Conservation (phyloP, 2,329 filamentous ascomycete species). For the Botrytis elliptica region DNA sequence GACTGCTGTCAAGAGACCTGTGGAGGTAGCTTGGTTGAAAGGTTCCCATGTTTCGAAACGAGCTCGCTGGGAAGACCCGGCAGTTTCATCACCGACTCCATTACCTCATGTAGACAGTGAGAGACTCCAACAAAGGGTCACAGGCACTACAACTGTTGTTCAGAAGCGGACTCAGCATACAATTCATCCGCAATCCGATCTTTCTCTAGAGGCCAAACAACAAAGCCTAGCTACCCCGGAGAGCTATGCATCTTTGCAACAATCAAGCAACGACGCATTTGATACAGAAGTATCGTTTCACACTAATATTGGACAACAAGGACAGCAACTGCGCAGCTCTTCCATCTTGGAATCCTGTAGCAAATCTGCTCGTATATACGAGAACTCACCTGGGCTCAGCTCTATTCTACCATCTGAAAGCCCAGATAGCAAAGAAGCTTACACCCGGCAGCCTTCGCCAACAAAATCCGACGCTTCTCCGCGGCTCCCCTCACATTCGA, state of each 20-base stretch:
- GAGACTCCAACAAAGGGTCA: background rate
- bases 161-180: background rate
- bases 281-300: background rate
- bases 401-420: background rate
- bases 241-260: background rate
- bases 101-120: conserved; percentile 3
- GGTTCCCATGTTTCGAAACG: conserved; percentile 37
- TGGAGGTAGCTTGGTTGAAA: conserved; percentile 36
- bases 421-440: background rate
- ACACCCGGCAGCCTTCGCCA: background rate
- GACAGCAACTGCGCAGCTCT: background rate
- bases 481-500: conserved; percentile 3
- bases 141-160: background rate
- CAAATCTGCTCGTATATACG: background rate
- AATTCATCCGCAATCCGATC: background rate
- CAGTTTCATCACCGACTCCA: conserved; percentile 36
- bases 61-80: conserved; percentile 34
- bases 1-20: conserved; percentile 27
- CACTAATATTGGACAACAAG: conserved; percentile 11
- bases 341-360: background rate
- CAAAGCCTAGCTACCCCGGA: background rate
- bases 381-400: background rate
- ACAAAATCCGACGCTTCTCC: background rate
- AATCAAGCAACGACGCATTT: background rate
- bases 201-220: background rate